Base-by-base conservation (phyloP, 2,329 filamentous ascomycete species). In the Plenodomus biglobosus region DNA sequence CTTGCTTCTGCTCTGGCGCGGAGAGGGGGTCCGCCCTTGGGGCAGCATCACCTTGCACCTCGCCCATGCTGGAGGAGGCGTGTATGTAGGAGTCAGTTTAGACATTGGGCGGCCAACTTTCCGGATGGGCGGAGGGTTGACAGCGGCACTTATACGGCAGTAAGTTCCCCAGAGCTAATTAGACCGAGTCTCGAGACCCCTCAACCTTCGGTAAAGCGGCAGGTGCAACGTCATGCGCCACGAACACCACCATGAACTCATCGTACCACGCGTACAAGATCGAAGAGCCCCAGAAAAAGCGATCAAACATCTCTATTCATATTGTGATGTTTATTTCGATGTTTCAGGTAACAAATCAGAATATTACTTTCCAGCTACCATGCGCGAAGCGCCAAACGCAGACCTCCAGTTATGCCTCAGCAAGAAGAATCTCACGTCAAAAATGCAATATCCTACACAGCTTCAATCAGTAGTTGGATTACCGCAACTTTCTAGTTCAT, bases 1-100 rank as follows among this genome's bases (percentile, higher is more conserved):
- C 70, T 17, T 61, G 47, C 41, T 61, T 56, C 48, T 70, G 53
- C 50, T 61, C 52, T 11, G 61, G 21, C n/a, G 55, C 35, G 40
- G 48, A 46, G 19, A 35, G 40, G 17, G 27, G 38, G 40, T 40
- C 44, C 18, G 43, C 27, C 20, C 38, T 16, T 30, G 32, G 34
- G 40, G 41, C 27, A 40, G 51, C 51, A 22, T 42, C 55, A 47
- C 52, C 35, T 22, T 52, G 44, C 39, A 44, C 47, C 19, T 51
- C 40, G 38, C 21, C 48, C 55, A 58, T 56, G 34, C 45, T 55
- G 13, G 13, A 32, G 37, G 20, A 24, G 18, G 22, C 34, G 22
- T 44, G 8, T 21, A 50, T 35, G 44, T 42, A n/a, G 35, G 38
- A 38, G 40, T 49, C 35, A 34, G 38, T 48, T 41, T 38, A 41